Conservation (phyloP, 1,139 yeast genomes). For the Candida buenavistaensis region DNA sequence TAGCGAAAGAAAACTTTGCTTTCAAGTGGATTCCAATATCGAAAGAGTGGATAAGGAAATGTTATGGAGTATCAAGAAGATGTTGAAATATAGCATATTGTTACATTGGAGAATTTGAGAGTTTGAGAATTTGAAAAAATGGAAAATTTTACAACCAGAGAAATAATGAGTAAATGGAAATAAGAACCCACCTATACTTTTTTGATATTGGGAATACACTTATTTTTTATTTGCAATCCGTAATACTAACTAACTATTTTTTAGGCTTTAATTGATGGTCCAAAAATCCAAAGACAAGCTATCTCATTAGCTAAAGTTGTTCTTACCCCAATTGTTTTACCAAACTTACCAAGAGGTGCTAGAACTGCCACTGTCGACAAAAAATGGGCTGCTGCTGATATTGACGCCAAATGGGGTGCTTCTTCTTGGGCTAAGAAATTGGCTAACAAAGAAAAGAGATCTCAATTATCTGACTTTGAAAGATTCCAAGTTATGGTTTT, state of each 20-base stretch:
- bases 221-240: neutral
- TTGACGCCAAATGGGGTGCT: constrained; percentile 88
- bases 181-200: too few species aligned
- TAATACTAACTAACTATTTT: constrained; percentile 24
- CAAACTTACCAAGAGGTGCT: constrained; percentile 91
- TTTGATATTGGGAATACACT: too few species aligned
- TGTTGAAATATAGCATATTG: too few species aligned
- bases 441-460: constrained; percentile 91
- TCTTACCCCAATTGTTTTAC: constrained; percentile 88
- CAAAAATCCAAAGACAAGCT: constrained; percentile 93
- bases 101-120: too few species aligned
- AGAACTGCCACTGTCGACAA: constrained; percentile 82
- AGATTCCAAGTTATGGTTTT: constrained; percentile 98
- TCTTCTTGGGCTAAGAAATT: constrained; percentile 98
- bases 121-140: too few species aligned
- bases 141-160: too few species aligned
- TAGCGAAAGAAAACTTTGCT: constrained; percentile 2
- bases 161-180: too few species aligned
- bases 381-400: constrained; percentile 92
- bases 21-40: too few species aligned
- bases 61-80: too few species aligned
- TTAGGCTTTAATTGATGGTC: constrained; percentile 94
- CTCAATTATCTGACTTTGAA: constrained; percentile 93
- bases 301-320: constrained; percentile 82
- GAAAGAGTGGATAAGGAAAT: too few species aligned